These are phyloP conservation scores for Cytospora piceae DNA, from an alignment of 2,329 filamentous ascomycete genomes.

Conservation along the genomic window DNA sequence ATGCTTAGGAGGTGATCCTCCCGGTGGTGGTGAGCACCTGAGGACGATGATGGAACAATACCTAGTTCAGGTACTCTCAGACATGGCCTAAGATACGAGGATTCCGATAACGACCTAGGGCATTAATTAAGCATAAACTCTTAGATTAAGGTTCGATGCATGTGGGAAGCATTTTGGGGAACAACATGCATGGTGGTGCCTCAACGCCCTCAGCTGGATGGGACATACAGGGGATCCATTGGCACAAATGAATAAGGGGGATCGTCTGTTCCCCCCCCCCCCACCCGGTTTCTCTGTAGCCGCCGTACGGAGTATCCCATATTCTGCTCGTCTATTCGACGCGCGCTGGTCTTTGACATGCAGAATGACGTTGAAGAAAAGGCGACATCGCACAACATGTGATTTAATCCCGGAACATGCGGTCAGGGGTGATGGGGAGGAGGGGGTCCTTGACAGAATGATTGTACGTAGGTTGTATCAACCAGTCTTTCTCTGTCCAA, in stretches of 20 bases:
- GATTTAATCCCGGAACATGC: not conserved
- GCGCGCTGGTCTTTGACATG: not conserved
- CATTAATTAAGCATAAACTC: not conserved
- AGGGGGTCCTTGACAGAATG: no score
- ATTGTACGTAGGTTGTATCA: no score
- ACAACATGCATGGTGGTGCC: not conserved
- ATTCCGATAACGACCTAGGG: not conserved
- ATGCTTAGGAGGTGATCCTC: no score
- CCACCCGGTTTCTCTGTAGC: not conserved
- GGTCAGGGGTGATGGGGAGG: not conserved
- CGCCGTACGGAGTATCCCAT: not conserved
- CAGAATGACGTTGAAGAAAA: not conserved
- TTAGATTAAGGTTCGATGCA: not conserved
- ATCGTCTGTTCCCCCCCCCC: not conserved
- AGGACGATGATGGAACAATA: no score
- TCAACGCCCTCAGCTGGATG: not conserved
- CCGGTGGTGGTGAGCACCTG: not conserved
- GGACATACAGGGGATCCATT: not conserved
- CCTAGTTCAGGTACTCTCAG: no score
- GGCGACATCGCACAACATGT: slow-evolving; percentile 1
- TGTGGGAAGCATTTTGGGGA: not conserved
- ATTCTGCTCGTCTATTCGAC: not conserved
- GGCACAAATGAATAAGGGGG: not conserved
- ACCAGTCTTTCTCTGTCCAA: not conserved
- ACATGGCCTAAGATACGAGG: not conserved